Evolutionary conservation across 2,329 filamentous ascomycete species (phyloP).

Genomic region (Cercospora canescens): DNA sequence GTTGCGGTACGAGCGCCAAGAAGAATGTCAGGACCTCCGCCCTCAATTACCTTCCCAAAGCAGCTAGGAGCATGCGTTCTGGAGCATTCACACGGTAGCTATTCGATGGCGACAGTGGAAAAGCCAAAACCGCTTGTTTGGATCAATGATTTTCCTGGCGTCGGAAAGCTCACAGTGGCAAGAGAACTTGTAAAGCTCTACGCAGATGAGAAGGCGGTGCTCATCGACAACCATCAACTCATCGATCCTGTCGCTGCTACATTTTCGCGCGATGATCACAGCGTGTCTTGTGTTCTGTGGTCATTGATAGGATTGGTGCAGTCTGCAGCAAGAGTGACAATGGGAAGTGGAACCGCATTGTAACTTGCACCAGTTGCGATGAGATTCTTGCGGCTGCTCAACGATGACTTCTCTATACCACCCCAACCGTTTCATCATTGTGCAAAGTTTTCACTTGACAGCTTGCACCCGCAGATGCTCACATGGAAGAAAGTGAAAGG

Average conservation of each 20-base stretch:
- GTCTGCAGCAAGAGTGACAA: neutral
- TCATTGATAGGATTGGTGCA: neutral
- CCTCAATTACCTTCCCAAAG: neutral
- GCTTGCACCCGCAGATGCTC: neutral
- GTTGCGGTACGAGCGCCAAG: neutral
- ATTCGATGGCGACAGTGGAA: neutral
- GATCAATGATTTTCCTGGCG: slow-evolving; percentile 10
- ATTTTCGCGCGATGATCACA: neutral
- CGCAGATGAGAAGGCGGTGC: neutral
- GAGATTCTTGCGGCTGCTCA: neutral
- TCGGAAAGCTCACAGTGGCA: slow-evolving; percentile 1
- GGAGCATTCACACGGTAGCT: neutral
- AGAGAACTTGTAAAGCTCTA: neutral
- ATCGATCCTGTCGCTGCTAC: slow-evolving; percentile 5
- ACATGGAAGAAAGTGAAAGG: no score
- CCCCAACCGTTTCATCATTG: neutral
- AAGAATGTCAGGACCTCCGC: neutral
- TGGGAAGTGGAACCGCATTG: neutral
- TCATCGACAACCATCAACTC: slow-evolving; percentile 7
- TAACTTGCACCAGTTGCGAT: neutral
- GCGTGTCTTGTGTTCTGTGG: neutral
- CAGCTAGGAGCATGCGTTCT: neutral
- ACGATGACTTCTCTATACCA: neutral
- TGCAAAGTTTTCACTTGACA: neutral
- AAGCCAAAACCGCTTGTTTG: neutral